These are phyloP conservation scores for Bocquillonia castaneifolia DNA, from an alignment of 441 rosid genomes.

Conservation along the genomic window DNA sequence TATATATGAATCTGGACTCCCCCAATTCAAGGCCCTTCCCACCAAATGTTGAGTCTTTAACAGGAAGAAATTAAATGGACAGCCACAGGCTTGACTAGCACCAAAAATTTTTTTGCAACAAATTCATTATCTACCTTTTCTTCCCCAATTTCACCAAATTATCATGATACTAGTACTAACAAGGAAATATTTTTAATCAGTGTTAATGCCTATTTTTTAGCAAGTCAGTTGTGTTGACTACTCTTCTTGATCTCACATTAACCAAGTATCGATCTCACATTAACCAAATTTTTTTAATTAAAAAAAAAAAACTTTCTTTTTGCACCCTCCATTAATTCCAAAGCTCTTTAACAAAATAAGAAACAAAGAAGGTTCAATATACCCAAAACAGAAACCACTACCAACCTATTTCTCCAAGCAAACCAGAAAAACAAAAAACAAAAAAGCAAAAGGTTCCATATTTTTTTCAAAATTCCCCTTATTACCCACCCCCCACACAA, in stretches of 20 bases:
- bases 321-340: slow-evolving; percentile 5
- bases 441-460: slow-evolving; percentile 27
- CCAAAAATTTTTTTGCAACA: neutral
- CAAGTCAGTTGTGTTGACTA: slow-evolving; percentile 28
- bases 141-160: neutral
- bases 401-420: slow-evolving; percentile 39
- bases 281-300: no score
- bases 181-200: neutral
- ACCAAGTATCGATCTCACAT: slow-evolving; percentile 18
- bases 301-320: slow-evolving; percentile 5
- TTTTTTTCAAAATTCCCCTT: neutral
- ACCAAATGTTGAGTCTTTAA: slow-evolving; percentile 17
- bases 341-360: slow-evolving; percentile 18
- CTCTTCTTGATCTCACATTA: slow-evolving; percentile 26
- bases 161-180: neutral
- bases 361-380: slow-evolving; percentile 16
- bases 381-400: slow-evolving; percentile 20
- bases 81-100: neutral
- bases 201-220: slow-evolving; percentile 21
- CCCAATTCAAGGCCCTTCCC: slow-evolving; percentile 25
- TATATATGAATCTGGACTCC: neutral
- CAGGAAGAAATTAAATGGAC: neutral
- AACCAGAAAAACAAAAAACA: slow-evolving; percentile 33
- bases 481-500: neutral
- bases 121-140: no score